These are phyloP conservation scores for Cryphonectria parasitica DNA, from an alignment of 2,329 filamentous ascomycete species.

Conservation along the genomic window DNA sequence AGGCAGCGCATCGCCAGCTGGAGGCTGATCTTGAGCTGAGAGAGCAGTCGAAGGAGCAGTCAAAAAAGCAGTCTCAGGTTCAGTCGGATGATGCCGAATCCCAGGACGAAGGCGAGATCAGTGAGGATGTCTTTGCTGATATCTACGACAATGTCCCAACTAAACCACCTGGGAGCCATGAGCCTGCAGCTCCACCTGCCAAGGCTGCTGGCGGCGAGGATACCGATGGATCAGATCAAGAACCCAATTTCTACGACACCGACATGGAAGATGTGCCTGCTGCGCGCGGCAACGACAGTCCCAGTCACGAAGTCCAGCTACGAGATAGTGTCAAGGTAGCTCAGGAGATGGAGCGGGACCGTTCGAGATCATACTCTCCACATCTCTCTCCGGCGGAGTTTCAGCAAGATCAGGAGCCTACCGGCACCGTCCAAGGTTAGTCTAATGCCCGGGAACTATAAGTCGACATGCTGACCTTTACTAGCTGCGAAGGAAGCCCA, in stretches of 20 bases:
- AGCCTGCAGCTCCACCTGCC: neutral
- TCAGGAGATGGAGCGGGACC: constrained; percentile 44
- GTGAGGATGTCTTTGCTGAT: constrained; percentile 67
- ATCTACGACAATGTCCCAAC: constrained; percentile 48
- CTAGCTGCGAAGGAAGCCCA: neutral
- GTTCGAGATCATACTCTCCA: constrained; percentile 58
- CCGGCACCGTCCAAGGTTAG: constrained; percentile 8
- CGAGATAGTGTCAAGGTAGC: constrained; percentile 27
- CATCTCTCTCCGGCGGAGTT: constrained; percentile 56
- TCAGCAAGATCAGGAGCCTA: constrained; percentile 33
- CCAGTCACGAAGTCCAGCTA: constrained; percentile 16
- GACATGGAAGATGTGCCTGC: constrained; percentile 34
- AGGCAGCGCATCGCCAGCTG: constrained; percentile 4
- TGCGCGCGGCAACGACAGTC: constrained; percentile 27
- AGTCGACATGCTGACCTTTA: constrained; percentile 6
- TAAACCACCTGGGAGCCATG: constrained; percentile 33
- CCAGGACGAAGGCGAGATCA: constrained; percentile 76
- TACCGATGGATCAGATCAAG: constrained; percentile 27
- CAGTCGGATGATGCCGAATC: constrained; percentile 28
- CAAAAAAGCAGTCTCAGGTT: constrained; percentile 16
- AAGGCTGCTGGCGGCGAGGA: constrained; percentile 4
- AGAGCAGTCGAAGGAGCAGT: constrained; percentile 4
- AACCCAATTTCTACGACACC: constrained; percentile 36
- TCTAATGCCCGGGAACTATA: neutral
- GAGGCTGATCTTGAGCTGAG: constrained; percentile 2